Evolutionary conservation across 192 early-diverging fungal species (phyloP), one percentile per base, ranked within the genome.

Genomic region (Linnemannia schmuckeri): DNA sequence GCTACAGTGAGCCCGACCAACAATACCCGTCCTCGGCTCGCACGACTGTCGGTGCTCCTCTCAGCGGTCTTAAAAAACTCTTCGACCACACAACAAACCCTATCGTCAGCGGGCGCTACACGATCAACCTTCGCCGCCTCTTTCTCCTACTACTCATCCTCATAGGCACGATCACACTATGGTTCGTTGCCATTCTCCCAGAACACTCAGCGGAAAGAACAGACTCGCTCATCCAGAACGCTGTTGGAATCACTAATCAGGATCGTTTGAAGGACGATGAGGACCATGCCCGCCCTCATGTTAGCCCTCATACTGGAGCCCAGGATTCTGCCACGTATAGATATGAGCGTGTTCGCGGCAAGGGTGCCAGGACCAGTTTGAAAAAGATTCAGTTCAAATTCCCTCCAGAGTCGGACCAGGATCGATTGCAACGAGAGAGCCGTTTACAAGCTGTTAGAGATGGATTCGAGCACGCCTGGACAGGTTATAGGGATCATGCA

Each of bases 401-500:
- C 63, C 54, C 74, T 8, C 10, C 4, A 42, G 88, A 87, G 77
- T 72, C 83, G 5, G 57, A 20, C 10, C 0, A 73, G 55, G 77
- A 82, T 18, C 83, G 88, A 0, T 20, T 73, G 13, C 63, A 71
- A 18, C 80, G 88, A 5, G 85, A 88, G 76, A 66, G 61, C 38
- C 89, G 90, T 38, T 85, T 88, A 54, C 63, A 93, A 18, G 88
- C 88, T 18, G 85, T 96, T 44, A 93, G 94, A 55, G 78, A 89
- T 7, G 95, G 91, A 2, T 95, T 96, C 75, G 57, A 88, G 5
- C 89, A 93, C 49, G 92, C 95, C 4, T 96, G 96, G 96, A 72
- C 91, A 24, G 95, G 94, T 1, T 99, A 99, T 90, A 90, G 85
- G 38, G 85, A 92, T 22, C 93, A 93, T 66, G 95, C 96, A 2